These are phyloP conservation scores for Parsonsia alboflavescens DNA, from an alignment of 257 asterid species.

Conservation along the genomic window DNA sequence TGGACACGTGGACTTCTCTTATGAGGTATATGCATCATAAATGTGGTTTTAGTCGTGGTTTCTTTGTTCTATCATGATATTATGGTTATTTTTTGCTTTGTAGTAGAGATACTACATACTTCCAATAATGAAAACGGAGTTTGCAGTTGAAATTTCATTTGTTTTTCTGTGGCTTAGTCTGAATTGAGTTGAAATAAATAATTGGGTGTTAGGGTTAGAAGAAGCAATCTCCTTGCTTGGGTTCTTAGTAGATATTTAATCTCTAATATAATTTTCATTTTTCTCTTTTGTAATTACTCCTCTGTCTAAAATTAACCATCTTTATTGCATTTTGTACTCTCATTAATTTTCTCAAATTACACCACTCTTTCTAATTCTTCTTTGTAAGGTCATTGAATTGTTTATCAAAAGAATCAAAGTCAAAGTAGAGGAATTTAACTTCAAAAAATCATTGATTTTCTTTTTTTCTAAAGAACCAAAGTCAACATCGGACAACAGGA, in stretches of 20 bases:
- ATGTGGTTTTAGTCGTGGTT: not conserved
- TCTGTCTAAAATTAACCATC: no score
- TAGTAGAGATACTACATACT: not conserved
- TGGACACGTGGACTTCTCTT: constrained; percentile 99
- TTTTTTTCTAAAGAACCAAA: no score
- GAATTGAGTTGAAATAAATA: not conserved
- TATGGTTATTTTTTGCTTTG: constrained; percentile 2
- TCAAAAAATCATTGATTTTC: no score
- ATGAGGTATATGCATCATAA: constrained; percentile 57
- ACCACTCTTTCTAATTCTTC: no score
- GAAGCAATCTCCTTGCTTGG: not conserved
- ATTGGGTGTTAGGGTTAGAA: not conserved
- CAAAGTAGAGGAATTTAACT: no score
- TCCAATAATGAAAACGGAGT: not conserved
- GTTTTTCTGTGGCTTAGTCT: constrained; percentile 4
- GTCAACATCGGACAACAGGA: no score
- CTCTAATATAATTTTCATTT: not conserved
- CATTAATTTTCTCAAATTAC: no score
- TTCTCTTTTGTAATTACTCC: not conserved
- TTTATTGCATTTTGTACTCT: no score
- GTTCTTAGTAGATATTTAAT: not conserved
- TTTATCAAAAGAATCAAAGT: no score
- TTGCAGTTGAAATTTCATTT: constrained; percentile 3
- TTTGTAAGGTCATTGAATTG: no score
- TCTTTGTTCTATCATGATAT: not conserved